Conservation (phyloP, 2,329 filamentous ascomycete genomes). For the Knufia fluminis region DNA sequence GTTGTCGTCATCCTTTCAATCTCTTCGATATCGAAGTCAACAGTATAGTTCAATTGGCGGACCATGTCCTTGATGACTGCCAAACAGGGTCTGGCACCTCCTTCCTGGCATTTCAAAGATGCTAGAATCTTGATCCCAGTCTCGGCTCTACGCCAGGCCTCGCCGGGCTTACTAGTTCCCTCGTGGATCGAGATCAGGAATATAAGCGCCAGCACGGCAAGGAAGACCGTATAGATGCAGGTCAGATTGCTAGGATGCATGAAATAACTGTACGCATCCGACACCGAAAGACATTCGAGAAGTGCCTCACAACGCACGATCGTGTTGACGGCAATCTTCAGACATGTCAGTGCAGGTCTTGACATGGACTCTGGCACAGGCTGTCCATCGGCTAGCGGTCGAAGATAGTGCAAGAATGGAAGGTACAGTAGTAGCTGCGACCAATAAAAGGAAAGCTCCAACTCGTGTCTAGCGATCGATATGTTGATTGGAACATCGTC, state of each 20-base stretch:
- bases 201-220: conserved; percentile 18
- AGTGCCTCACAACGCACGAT: conserved; percentile 1
- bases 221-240: conserved; percentile 18
- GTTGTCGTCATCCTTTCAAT: conserved; percentile 14
- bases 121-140: conserved; percentile 16
- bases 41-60: conserved; percentile 18
- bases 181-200: conserved; percentile 20
- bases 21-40: conserved; percentile 19
- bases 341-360: conserved; percentile 17
- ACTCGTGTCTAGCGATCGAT: conserved; percentile 13
- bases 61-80: conserved; percentile 18
- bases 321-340: conserved; percentile 17
- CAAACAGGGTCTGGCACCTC: conserved; percentile 14
- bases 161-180: conserved; percentile 19
- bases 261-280: background rate
- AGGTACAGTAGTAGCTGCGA: conserved; percentile 16
- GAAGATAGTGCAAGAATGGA: conserved; percentile 20
- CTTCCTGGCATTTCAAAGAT: conserved; percentile 14
- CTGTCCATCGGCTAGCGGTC: conserved; percentile 55
- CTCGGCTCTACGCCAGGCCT: conserved; percentile 19
- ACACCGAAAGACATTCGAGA: background rate
- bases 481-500: background rate
- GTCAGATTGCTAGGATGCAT: conserved; percentile 11
- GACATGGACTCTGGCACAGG: conserved; percentile 53
- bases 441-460: conserved; percentile 16